Conservation (phyloP, 2,329 filamentous ascomycete genomes). For the Calonectria pauciramosa region DNA sequence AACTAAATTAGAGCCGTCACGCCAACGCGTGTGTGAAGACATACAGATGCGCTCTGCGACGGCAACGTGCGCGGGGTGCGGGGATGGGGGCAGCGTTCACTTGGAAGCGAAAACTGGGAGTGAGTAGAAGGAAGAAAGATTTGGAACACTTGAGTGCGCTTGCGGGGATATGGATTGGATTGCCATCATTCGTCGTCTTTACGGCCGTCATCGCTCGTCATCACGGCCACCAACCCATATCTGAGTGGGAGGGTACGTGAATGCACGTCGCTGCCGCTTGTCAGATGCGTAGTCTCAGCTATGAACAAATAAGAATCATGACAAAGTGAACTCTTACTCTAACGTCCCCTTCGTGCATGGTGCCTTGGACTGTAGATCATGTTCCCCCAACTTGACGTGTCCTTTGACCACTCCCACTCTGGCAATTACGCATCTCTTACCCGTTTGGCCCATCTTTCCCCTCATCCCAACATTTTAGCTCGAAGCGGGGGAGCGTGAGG, state of each 20-base stretch:
- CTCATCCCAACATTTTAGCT: background rate
- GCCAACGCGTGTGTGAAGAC: slow-evolving; percentile 28
- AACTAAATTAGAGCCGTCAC: slow-evolving; percentile 39
- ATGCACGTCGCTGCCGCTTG: slow-evolving; percentile 5
- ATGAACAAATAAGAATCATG: slow-evolving; percentile 14
- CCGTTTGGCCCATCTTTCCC: slow-evolving; percentile 3
- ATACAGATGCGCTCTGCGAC: slow-evolving; percentile 23
- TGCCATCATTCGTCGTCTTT: background rate
- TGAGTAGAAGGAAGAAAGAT: background rate
- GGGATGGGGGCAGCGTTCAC: slow-evolving; percentile 29
- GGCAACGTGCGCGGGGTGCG: slow-evolving; percentile 37
- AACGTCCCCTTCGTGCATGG: background rate
- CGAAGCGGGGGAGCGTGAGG: background rate
- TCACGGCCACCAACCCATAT: background rate
- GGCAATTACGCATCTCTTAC: slow-evolving; percentile 11
- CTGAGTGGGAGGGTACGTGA: background rate
- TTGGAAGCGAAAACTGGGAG: slow-evolving; percentile 32
- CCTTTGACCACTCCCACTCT: background rate
- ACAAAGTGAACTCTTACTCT: background rate
- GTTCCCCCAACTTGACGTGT: background rate
- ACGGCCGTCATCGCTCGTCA: slow-evolving; percentile 8
- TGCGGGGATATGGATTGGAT: background rate
- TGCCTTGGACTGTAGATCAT: background rate
- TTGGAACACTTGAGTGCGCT: slow-evolving; percentile 12
- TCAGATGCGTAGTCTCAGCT: slow-evolving; percentile 3